Base-by-base conservation (phyloP, 2,329 filamentous ascomycete species). In the Aspergillus udagawae region DNA sequence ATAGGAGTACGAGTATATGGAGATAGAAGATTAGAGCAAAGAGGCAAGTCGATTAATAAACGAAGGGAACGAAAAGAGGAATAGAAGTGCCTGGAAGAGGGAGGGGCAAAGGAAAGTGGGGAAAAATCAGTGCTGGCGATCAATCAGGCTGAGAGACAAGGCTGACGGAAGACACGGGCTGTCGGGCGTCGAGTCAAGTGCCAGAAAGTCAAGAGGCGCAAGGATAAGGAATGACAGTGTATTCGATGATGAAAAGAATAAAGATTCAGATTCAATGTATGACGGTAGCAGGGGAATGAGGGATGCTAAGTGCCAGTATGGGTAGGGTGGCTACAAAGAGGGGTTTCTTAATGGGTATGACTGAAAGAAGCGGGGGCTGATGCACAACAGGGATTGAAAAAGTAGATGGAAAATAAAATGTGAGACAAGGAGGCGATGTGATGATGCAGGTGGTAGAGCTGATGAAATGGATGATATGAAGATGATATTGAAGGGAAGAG, bases 91-190 rank as follows among this genome's bases (percentile, higher is more conserved):
- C 14, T 28, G 23, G 48, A 29, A 21, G 49, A 42, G 35, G 32
- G 53, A 45, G 55, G 56, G 52, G 56, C 51, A 49, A 44, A 55
- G 49, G 35, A 53, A 57, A 53, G 53, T 56, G 57, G 57, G 57
- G 57, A 53, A 49, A 47, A 28, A 49, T n/a, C 55, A 47, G 56
- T 53, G 55, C 58, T 60, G 60, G 57, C n/a, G 20, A 45, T 45
- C 42, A 45, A 45, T 45, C 42, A 45, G 42, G 42, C 42, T 23
- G 42, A 3, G 42, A n/a, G 35, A 52, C 7, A 54, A 28, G 44
- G 25, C 45, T 29, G 49, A 53, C 44, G 47, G 32, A 23, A 58
- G 32, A 38, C 32, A 17, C 14, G 32, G 32, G 14, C 32, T 17
- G 32, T 38, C 14, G 32, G 32, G 32, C 32, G 32, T 38, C 32